Conservation (phyloP, 2,329 filamentous ascomycete genomes). For the Thielaviopsis populi region DNA sequence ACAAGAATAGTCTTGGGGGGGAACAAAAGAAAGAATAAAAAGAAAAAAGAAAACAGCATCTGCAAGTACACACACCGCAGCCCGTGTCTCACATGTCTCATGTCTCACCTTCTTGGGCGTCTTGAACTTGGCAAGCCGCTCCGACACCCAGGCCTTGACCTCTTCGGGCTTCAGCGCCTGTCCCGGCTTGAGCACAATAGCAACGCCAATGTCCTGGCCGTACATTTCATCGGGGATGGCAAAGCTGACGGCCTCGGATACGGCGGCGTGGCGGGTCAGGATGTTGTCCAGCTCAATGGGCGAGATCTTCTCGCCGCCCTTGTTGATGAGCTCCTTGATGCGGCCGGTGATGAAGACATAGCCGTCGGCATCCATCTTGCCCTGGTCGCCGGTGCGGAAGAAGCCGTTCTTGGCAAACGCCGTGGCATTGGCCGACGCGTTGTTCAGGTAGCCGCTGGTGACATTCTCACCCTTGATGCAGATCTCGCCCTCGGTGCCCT, state of each 20-base stretch:
- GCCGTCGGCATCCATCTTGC: conserved; percentile 62
- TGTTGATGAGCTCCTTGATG: conserved; percentile 88
- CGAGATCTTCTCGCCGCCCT: conserved; percentile 78
- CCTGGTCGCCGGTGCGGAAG: conserved; percentile 81
- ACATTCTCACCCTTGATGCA: conserved; percentile 72
- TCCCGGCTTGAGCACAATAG: conserved; percentile 57
- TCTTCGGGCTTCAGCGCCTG: conserved; percentile 41
- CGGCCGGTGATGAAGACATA: conserved; percentile 79
- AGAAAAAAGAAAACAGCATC: too few species aligned
- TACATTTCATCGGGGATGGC: conserved; percentile 70
- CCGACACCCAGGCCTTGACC: conserved; percentile 51
- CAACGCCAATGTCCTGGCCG: conserved; percentile 66
- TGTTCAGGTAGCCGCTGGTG: conserved; percentile 75
- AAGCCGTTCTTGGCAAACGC: conserved; percentile 63
- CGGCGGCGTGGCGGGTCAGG: conserved; percentile 54
- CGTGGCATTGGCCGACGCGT: conserved; percentile 56
- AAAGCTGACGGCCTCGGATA: conserved; percentile 70
- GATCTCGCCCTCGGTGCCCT: conserved; percentile 64
- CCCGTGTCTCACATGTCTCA: too few species aligned
- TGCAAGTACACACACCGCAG: too few species aligned
- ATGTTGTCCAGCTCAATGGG: conserved; percentile 80
- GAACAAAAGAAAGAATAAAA: neutral
- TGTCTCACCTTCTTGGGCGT: conserved; percentile 58
- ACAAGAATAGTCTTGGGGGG: too few species aligned
- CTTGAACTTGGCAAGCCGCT: conserved; percentile 69